Conservation (phyloP, 1,284 basidiomycete genomes). For the Ustilago bromivora region DNA sequence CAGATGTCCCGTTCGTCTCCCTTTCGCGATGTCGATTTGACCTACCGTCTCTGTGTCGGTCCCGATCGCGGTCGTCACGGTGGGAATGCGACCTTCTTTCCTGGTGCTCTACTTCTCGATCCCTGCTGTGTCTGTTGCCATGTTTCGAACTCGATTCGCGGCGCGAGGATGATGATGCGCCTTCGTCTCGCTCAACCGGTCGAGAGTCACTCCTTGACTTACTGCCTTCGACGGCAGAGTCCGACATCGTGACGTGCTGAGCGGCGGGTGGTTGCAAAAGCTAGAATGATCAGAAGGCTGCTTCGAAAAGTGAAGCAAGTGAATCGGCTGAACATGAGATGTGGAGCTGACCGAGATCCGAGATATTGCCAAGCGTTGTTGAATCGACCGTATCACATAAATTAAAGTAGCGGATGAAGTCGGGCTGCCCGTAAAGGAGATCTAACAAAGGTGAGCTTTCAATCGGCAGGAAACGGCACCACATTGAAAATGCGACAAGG, state of each 20-base stretch:
- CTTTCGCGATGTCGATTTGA: not conserved
- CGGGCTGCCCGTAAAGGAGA: not conserved
- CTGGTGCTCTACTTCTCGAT: constrained; percentile 12
- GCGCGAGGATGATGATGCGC: constrained; percentile 1
- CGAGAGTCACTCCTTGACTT: not conserved
- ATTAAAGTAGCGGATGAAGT: constrained; percentile 1
- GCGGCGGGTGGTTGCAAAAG: not conserved
- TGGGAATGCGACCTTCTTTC: constrained; percentile 18
- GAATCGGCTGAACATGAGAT: not conserved
- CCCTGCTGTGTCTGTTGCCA: constrained; percentile 10
- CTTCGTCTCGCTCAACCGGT: not conserved
- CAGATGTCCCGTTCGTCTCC: not conserved
- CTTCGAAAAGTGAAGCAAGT: not conserved
- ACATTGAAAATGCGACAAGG: constrained; percentile 19
- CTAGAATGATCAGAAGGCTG: not conserved
- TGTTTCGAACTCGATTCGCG: constrained; percentile 18
- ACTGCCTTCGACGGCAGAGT: constrained; percentile 6
- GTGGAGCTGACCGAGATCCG: constrained; percentile 8
- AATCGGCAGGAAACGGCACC: constrained; percentile 34
- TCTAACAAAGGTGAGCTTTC: constrained; percentile 6
- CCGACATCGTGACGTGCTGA: constrained; percentile 8
- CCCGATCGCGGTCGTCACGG: constrained; percentile 7
- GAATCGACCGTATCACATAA: not conserved
- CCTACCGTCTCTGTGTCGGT: not conserved
- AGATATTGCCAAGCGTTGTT: not conserved